These are phyloP conservation scores for Oxyria digyna DNA, from an alignment of 148 eudicot genomes.

Conservation along the genomic window DNA sequence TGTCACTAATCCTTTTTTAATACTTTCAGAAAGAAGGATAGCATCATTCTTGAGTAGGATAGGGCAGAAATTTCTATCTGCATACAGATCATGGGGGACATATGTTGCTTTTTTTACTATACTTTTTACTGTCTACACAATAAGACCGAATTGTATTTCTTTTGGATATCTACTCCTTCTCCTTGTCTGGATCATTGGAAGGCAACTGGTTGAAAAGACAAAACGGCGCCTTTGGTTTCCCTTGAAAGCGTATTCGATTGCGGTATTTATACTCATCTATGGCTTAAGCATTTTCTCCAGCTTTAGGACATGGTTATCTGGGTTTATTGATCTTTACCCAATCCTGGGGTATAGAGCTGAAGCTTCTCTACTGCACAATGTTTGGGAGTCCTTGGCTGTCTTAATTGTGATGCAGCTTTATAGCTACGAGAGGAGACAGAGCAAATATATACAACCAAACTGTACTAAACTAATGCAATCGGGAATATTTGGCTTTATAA, in stretches of 20 bases:
- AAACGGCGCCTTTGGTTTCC: conserved; percentile 89
- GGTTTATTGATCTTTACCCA: conserved; percentile 44
- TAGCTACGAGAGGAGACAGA: conserved; percentile 93
- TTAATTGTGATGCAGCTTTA: conserved; percentile 97
- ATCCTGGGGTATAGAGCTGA: conserved; percentile 61
- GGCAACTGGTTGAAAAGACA: conserved; percentile 86
- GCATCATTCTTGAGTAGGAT: conserved; percentile 81
- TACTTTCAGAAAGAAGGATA: conserved; percentile 71
- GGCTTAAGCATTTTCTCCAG: conserved; percentile 74
- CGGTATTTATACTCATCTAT: conserved; percentile 67
- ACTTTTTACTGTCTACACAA: conserved; percentile 73
- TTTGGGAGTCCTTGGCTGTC: conserved; percentile 83
- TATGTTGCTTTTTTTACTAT: conserved; percentile 86
- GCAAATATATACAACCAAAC: conserved; percentile 36
- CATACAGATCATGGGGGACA: conserved; percentile 85
- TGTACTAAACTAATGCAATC: conserved; percentile 38
- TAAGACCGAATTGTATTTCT: conserved; percentile 74
- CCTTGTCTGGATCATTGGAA: conserved; percentile 87
- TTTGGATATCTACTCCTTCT: conserved; percentile 89
- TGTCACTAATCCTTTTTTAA: conserved; percentile 12
- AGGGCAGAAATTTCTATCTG: conserved; percentile 57
- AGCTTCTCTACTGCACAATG: conserved; percentile 64
- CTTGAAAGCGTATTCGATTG: conserved; percentile 66
- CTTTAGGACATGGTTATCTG: conserved; percentile 57
- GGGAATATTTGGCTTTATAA: conserved; percentile 55